phyloP scores from a whole-genome alignment of 805 yeast genomes.

The Yamadazyma laniorum region DNA sequence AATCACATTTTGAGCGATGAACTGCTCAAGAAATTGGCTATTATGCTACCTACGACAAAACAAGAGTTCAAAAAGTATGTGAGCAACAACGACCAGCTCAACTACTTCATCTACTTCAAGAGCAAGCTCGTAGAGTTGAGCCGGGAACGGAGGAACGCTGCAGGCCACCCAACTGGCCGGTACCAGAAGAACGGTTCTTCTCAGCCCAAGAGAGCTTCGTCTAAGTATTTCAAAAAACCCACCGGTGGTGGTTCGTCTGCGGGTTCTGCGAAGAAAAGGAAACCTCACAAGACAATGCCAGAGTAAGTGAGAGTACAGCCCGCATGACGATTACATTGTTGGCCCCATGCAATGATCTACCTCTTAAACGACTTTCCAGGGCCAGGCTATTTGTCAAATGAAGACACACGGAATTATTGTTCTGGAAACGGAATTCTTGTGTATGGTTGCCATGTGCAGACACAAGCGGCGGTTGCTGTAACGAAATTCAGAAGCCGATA shows the following conservation, averaged over 20 bases:
- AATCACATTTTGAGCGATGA: constrained; percentile 25
- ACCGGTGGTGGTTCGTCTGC: too few relatives aligned
- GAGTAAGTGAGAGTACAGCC: neutral
- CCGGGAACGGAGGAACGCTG: constrained; percentile 21
- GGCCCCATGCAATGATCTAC: too few relatives aligned
- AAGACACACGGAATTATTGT: too few relatives aligned
- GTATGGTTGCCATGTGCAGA: too few relatives aligned
- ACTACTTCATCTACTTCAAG: constrained; percentile 40
- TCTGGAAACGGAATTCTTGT: too few relatives aligned
- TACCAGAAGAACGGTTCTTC: neutral
- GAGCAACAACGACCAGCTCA: constrained; percentile 31
- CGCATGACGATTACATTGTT: too few relatives aligned
- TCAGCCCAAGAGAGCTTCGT: neutral
- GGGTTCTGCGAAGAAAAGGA: constrained; percentile 1
- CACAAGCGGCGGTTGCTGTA: too few relatives aligned
- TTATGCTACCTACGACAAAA: constrained; percentile 50
- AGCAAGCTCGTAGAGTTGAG: constrained; percentile 30
- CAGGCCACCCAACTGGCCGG: neutral
- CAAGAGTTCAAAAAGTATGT: constrained; percentile 43
- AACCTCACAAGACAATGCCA: constrained; percentile 12
- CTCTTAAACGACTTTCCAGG: too few relatives aligned
- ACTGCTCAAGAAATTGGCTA: constrained; percentile 54
- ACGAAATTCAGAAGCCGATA: too few relatives aligned
- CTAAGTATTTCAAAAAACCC: constrained; percentile 6
- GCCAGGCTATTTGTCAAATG: too few relatives aligned